Conservation (phyloP, 768 basidiomycete genomes). For the Mycena galericulata region DNA sequence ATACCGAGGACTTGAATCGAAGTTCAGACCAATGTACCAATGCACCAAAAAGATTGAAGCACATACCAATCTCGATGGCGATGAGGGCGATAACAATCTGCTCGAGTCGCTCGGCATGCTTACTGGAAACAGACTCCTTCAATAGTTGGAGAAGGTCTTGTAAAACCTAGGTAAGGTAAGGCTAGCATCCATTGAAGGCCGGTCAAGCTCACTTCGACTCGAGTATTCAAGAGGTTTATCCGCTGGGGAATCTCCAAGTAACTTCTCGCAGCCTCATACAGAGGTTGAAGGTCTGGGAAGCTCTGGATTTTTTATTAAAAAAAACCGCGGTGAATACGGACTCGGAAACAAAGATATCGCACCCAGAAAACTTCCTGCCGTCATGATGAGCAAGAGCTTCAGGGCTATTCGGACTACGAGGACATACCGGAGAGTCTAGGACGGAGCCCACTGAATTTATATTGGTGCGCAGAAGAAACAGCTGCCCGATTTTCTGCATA, state of each 20-base stretch:
- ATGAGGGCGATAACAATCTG: slow-evolving; percentile 94
- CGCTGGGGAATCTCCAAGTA: slow-evolving; percentile 96
- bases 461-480: slow-evolving; percentile 93
- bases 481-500: slow-evolving; percentile 96
- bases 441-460: slow-evolving; percentile 97
- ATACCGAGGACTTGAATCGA: slow-evolving; percentile 81
- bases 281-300: slow-evolving; percentile 93
- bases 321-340: neutral
- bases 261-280: slow-evolving; percentile 93
- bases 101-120: slow-evolving; percentile 91
- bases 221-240: slow-evolving; percentile 91
- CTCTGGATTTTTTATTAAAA: slow-evolving; percentile 61
- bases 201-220: slow-evolving; percentile 83
- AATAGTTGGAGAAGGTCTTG: slow-evolving; percentile 97
- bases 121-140: slow-evolving; percentile 93
- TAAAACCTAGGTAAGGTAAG: slow-evolving; percentile 68
- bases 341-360: slow-evolving; percentile 38
- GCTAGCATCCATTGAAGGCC: slow-evolving; percentile 10
- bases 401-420: slow-evolving; percentile 19
- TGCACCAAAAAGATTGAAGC: slow-evolving; percentile 2
- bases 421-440: slow-evolving; percentile 90
- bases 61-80: slow-evolving; percentile 85
- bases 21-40: slow-evolving; percentile 14
- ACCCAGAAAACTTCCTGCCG: slow-evolving; percentile 94
- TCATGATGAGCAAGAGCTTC: slow-evolving; percentile 2